A percentile compares a stretch with the other conserved stretches of the same genome.
phyloP scores from a whole-genome alignment of 2,329 filamentous ascomycete genomes.

The Xylariomycetidae sp. region DNA sequence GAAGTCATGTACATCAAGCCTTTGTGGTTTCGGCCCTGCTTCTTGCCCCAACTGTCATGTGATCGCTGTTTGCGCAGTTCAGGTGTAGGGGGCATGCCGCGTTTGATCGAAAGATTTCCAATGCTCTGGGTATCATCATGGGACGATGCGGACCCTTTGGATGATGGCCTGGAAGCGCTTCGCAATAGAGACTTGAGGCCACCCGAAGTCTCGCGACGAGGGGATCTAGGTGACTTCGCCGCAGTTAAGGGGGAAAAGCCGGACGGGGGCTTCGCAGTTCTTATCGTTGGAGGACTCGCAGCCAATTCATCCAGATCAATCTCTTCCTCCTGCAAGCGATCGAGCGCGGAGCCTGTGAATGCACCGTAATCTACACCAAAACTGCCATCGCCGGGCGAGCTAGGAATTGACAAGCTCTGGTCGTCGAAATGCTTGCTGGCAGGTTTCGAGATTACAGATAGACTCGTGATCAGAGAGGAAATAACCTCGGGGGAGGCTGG shows the following conservation, averaged over 20 bases:
- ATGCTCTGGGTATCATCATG: slow-evolving; percentile 59
- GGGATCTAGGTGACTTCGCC: slow-evolving; percentile 51
- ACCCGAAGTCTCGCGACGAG: slow-evolving; percentile 40
- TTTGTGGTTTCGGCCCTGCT: slow-evolving; percentile 46
- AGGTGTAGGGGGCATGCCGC: slow-evolving; percentile 40
- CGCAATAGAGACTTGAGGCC: slow-evolving; percentile 59
- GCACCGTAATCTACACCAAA: slow-evolving; percentile 73
- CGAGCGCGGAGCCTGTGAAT: slow-evolving; percentile 48
- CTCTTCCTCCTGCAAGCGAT: slow-evolving; percentile 43
- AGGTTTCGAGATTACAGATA: slow-evolving; percentile 64
- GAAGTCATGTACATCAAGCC: slow-evolving; percentile 72
- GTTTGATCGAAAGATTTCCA: slow-evolving; percentile 61
- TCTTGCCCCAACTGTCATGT: slow-evolving; percentile 59
- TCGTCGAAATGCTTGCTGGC: slow-evolving; percentile 67
- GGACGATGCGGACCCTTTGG: slow-evolving; percentile 51
- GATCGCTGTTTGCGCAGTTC: slow-evolving; percentile 51
- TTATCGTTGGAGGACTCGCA: slow-evolving; percentile 66
- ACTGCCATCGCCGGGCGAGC: slow-evolving; percentile 39
- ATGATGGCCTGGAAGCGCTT: slow-evolving; percentile 54
- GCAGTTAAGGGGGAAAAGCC: slow-evolving; percentile 70
- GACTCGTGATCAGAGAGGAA: slow-evolving; percentile 63
- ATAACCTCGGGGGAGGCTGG: slow-evolving; percentile 66
- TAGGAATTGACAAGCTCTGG: slow-evolving; percentile 35
- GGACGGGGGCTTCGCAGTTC: slow-evolving; percentile 76
- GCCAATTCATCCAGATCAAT: slow-evolving; percentile 55